Evolutionary conservation across 116 monocot species (phyloP).

Genomic region (Posidonia oceanica): DNA sequence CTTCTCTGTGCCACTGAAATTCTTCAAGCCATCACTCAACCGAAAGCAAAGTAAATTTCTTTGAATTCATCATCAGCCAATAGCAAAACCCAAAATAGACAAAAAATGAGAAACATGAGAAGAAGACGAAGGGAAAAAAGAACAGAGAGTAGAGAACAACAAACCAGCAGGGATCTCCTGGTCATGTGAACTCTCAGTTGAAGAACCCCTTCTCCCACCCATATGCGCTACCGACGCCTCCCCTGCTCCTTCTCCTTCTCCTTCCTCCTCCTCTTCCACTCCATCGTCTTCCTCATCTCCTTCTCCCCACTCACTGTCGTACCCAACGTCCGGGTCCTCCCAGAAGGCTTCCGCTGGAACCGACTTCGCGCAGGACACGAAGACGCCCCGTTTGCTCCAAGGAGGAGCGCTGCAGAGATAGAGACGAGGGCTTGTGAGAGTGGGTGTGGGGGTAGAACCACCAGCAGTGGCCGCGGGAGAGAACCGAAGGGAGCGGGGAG

Average conservation of each 20-base stretch:
- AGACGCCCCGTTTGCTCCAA: neutral
- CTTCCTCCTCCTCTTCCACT: neutral
- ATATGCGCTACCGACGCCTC: neutral
- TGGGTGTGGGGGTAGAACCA: too few species aligned
- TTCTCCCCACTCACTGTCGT: neutral
- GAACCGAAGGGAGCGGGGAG: too few species aligned
- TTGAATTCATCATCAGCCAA: neutral
- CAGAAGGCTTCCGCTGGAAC: neutral
- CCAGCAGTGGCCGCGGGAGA: too few species aligned
- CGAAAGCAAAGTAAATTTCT: neutral
- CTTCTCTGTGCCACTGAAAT: too few species aligned
- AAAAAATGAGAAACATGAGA: neutral
- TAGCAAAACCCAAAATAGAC: neutral
- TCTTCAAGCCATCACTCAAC: too few species aligned
- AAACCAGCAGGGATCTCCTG: slow-evolving; percentile 2
- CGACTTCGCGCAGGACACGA: neutral
- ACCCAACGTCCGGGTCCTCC: neutral
- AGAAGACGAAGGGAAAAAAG: neutral
- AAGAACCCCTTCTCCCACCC: neutral
- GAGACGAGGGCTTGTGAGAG: neutral
- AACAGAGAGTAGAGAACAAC: neutral
- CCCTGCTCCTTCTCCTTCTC: neutral
- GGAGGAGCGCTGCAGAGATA: neutral
- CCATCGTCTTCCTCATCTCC: neutral
- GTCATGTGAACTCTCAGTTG: neutral